These are phyloP conservation scores for Phytophthora litchii DNA, from an alignment of 352 stramenopile species.

Conservation along the genomic window DNA sequence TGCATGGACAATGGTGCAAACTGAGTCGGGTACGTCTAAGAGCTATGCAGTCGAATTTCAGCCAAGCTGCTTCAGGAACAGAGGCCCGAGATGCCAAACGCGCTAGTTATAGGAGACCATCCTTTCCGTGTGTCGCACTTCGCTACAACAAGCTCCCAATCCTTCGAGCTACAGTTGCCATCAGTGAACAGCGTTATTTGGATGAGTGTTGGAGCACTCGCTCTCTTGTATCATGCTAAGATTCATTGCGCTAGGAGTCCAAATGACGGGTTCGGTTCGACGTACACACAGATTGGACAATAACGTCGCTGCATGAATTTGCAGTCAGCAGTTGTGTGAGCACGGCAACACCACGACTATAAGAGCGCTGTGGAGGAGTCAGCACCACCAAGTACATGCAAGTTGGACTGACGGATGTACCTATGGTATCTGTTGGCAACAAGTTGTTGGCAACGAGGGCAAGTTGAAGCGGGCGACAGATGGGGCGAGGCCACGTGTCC, in stretches of 20 bases:
- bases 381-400: neutral
- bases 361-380: neutral
- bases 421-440: too few species aligned
- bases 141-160: neutral
- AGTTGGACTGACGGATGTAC: too few species aligned
- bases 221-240: slow-evolving; percentile 6
- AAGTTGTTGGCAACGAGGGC: neutral
- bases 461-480: slow-evolving; percentile 25
- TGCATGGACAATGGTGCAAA: slow-evolving; percentile 22
- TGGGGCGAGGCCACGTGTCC: slow-evolving; percentile 5
- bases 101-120: neutral
- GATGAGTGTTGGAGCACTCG: neutral
- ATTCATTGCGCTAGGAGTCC: neutral
- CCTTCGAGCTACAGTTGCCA: slow-evolving; percentile 12
- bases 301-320: neutral
- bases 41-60: neutral
- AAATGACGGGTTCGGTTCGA: too few species aligned
- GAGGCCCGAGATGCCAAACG: neutral
- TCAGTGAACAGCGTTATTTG: neutral
- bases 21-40: slow-evolving; percentile 19
- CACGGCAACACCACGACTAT: slow-evolving; percentile 1
- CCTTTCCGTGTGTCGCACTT: neutral
- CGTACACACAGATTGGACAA: neutral
- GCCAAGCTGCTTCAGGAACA: neutral
- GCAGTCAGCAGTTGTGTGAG: neutral